Conservation (phyloP, 1,139 yeast species). For the Yamadazyma songkhlaensis region DNA sequence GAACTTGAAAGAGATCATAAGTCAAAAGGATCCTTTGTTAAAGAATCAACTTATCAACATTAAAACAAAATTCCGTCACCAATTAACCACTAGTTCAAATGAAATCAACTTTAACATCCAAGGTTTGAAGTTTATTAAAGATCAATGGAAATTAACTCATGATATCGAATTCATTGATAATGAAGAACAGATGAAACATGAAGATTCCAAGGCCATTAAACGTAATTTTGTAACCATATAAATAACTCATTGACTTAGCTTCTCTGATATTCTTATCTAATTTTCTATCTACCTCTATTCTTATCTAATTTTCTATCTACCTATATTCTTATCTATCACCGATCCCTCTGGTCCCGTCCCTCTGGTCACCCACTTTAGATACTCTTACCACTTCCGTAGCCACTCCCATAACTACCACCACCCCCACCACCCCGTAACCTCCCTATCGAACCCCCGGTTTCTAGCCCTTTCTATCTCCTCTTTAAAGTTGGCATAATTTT, state of each 20-base stretch:
- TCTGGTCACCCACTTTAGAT: too few relatives aligned
- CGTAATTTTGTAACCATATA: conserved; percentile 55
- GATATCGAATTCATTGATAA: conserved; percentile 73
- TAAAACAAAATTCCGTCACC: conserved; percentile 52
- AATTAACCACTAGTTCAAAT: conserved; percentile 50
- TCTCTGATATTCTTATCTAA: too few relatives aligned
- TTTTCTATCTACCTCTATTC: too few relatives aligned
- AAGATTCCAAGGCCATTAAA: conserved; percentile 60
- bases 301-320: too few relatives aligned
- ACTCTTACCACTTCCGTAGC: background rate
- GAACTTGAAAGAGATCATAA: conserved; percentile 72
- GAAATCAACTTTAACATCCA: conserved; percentile 85
- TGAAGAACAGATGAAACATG: conserved; percentile 52
- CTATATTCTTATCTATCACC: too few relatives aligned
- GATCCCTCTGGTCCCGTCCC: too few relatives aligned
- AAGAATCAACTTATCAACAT: conserved; percentile 59
- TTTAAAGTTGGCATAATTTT: too few relatives aligned
- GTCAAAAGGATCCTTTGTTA: conserved; percentile 61
- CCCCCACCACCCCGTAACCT: background rate
- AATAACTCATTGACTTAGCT: too few relatives aligned
- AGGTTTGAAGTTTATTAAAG: conserved; percentile 70
- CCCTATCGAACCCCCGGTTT: background rate
- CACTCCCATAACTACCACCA: background rate
- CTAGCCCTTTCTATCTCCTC: too few relatives aligned
- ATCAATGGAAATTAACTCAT: conserved; percentile 79